Evolutionary conservation across 495 filamentous ascomycete genomes (phyloP), one percentile per base, ranked within the genome.

Genomic region (Neurospora sp.): DNA sequence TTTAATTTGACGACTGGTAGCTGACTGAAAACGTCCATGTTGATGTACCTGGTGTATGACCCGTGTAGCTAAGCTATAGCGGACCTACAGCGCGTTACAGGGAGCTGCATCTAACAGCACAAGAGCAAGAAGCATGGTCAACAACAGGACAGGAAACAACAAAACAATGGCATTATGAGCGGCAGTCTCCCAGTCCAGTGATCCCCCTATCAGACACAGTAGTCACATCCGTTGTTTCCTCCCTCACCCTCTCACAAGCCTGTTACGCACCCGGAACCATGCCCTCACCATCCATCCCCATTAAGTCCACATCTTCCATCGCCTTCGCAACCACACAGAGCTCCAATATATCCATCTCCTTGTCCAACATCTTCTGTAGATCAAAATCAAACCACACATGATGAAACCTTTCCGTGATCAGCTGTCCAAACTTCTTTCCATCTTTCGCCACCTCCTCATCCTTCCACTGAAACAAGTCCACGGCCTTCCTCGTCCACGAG

Each of bases 381-480:
- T 85, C 80, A 42, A 82, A 78, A 31, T 84, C 73, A 3, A 3
- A 27, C 84, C 84, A 86, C 14, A 86, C 78, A 3, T 40, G 73
- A 40, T 83, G 78, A 70, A 82, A 86, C 3, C 48, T 71, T 31
- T 69, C 38, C 35, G 73, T 75, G 9, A 84, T 78, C 41, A 76
- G 76, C 18, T 40, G 9, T 4, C 80, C 77, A 68, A 83, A 84
- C 69, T 73, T 79, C 2, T 74, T 74, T 18, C 73, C 69, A 69
- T 86, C 77, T 14, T 73, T 74, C 1, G 75, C 76, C 3, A 80
- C 77, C 14, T 72, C 73, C 10, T 71, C 42, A 12, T 82, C 72
- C 39, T 76, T 70, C 83, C 83, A 84, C 2, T 86, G 82, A 46
- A 86, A 85, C 61, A 85, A 70, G 0, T 81, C 80, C 16, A 77